A percentile compares a stretch with the other conserved stretches of the same genome.
phyloP scores from a whole-genome alignment of 2,329 filamentous ascomycete species.

The Sarocladiaceae sp. region DNA sequence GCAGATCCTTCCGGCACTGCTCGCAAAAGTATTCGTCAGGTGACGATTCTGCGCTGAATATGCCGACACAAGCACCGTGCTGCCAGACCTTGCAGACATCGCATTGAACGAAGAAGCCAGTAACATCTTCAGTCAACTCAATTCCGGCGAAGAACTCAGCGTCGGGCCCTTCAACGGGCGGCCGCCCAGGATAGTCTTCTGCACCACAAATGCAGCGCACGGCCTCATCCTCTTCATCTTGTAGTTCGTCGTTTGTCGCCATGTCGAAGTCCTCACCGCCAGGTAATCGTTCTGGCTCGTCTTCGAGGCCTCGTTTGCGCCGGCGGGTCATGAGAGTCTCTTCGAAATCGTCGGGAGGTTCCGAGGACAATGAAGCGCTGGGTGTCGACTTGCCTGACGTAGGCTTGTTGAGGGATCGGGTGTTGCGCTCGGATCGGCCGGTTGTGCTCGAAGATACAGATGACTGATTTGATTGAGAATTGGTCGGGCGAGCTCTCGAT shows the following conservation, averaged over 20 bases:
- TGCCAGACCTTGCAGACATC: constrained; percentile 98
- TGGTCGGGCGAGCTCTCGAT: constrained; percentile 77
- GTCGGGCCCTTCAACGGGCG: constrained; percentile 55
- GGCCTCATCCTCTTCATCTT: constrained; percentile 79
- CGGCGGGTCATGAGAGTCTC: constrained; percentile 70
- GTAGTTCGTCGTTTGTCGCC: constrained; percentile 60
- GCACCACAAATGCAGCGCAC: constrained; percentile 93
- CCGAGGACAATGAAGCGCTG: constrained; percentile 65
- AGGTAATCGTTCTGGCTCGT: constrained; percentile 45
- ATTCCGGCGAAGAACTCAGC: constrained; percentile 51
- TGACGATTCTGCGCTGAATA: constrained; percentile 86
- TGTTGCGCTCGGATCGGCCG: constrained; percentile 66
- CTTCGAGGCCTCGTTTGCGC: constrained; percentile 67
- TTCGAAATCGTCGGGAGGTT: constrained; percentile 59
- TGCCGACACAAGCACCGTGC: constrained; percentile 94
- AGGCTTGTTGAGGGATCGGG: constrained; percentile 65
- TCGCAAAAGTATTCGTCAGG: constrained; percentile 99
- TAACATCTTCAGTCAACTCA: constrained; percentile 74
- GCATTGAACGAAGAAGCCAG: constrained; percentile 96
- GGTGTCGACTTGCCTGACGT: constrained; percentile 72
- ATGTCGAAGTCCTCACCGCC: constrained; percentile 42
- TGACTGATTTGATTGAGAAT: constrained; percentile 70
- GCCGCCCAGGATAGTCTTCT: constrained; percentile 87
- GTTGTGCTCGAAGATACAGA: constrained; percentile 76
- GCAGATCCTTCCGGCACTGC: constrained; percentile 83